Base-by-base conservation (phyloP, 331 rosid species). In the Telfairia occidentalis region DNA sequence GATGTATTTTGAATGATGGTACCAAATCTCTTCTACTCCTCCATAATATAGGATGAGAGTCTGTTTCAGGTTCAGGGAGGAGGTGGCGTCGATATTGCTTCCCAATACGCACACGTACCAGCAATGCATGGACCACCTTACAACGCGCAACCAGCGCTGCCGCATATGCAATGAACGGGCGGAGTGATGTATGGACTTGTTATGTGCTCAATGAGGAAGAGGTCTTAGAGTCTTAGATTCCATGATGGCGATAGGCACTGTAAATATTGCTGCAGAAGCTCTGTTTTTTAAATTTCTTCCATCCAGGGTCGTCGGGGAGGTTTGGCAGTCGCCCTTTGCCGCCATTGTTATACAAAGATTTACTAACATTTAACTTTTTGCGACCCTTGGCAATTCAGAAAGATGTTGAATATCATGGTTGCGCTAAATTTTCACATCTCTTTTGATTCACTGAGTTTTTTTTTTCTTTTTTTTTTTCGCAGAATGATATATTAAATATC, bases 71-170 rank as follows among this genome's bases (percentile, higher is more conserved):
- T 26, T 69, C 74, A 43, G 7, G 74, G 74, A 69, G 74, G 37
- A 69, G 38, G 12, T 7, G 87, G 77, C 52, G 84, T 65, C 76
- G 89, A 85, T 46, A 81, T 76, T 40, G 84, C 48, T 57, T 77
- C 86, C 67, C 91, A 81, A 13, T 78, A 80, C 74, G 83, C 74
- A 10, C 75, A 85, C 46, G 83, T 84, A 28, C 83, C 82, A 42
- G 71, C 81, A 35, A 28, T 73, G n/a, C 74, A 43, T 15, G 74
- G 55, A 53, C 86, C 79, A 49, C 78, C 86, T 4, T 76, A 74
- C 60, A 88, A 78, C 55, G 40, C 46, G 38, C 89, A 82, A 57
- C 87, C 65, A 50, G 38, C 88, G 13, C 82, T 79, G 37, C 76
- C 61, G 74, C 85, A 81, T 34, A 80, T 79, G 78, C 88, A 77